These are phyloP conservation scores for Yamadazyma endophytica DNA, from an alignment of 805 yeast species.

Conservation along the genomic window DNA sequence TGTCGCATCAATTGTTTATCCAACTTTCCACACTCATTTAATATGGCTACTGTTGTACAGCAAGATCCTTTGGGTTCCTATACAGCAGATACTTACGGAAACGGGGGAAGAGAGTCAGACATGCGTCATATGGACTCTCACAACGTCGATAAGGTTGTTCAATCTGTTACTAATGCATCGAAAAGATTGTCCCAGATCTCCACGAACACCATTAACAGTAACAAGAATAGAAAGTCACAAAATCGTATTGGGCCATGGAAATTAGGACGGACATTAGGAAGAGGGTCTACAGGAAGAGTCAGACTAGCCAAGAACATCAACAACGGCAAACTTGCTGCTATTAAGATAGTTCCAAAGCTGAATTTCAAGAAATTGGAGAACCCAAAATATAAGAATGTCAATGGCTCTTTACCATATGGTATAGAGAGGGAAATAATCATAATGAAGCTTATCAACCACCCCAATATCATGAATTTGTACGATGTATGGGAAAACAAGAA, in stretches of 20 bases:
- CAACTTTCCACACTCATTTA: no score
- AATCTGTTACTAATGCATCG: constrained; percentile 43
- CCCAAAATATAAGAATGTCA: constrained; percentile 39
- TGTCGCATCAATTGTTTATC: no score
- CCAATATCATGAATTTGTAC: constrained; percentile 87
- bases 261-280: constrained; percentile 87
- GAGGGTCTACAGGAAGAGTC: constrained; percentile 97
- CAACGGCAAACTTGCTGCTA: constrained; percentile 91
- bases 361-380: constrained; percentile 49
- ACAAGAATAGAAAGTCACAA: constrained; percentile 41
- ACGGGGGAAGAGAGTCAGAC: no score
- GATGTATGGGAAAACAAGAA: constrained; percentile 98
- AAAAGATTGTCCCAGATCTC: constrained; percentile 49
- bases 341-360: constrained; percentile 90
- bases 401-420: constrained; percentile 61
- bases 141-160: constrained; percentile 38
- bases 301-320: constrained; percentile 82
- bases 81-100: no score
- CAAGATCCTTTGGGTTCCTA: no score
- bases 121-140: no score
- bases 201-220: constrained; percentile 38
- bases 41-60: not conserved
- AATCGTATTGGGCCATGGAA: constrained; percentile 93
- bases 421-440: constrained; percentile 93
- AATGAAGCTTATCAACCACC: constrained; percentile 92